Conservation (phyloP, 2,329 filamentous ascomycete species). For the Phoma sp. region DNA sequence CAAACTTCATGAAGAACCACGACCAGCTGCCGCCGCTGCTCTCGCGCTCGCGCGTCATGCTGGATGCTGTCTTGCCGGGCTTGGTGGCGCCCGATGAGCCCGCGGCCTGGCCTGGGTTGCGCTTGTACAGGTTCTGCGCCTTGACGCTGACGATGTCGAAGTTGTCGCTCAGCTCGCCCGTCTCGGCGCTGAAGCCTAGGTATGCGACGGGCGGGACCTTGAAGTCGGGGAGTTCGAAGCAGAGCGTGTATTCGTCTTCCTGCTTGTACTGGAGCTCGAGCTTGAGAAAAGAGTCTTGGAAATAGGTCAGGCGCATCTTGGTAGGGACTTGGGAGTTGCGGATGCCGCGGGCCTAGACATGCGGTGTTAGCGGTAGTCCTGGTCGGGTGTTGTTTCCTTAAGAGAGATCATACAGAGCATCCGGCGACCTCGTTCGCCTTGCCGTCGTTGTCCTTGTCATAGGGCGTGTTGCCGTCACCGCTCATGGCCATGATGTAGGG, state of each 20-base stretch:
- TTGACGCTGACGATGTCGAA: slow-evolving; percentile 92
- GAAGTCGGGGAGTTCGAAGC: slow-evolving; percentile 74
- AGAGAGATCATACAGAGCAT: slow-evolving; percentile 70
- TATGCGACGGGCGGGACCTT: slow-evolving; percentile 77
- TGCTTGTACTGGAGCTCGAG: slow-evolving; percentile 94
- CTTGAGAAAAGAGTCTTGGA: slow-evolving; percentile 90
- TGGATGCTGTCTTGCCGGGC: slow-evolving; percentile 26
- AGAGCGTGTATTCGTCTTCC: slow-evolving; percentile 85
- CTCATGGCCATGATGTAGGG: slow-evolving; percentile 99
- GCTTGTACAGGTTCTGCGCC: slow-evolving; percentile 86
- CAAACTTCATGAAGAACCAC: slow-evolving; percentile 80
- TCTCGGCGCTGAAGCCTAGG: slow-evolving; percentile 78
- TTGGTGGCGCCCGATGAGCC: slow-evolving; percentile 9
- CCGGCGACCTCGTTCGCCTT: slow-evolving; percentile 92
- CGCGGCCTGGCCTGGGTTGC: slow-evolving; percentile 31
- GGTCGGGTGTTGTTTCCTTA: too few relatives aligned
- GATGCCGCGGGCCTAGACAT: slow-evolving; percentile 74
- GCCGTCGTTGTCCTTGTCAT: slow-evolving; percentile 94
- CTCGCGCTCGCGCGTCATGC: slow-evolving; percentile 56
- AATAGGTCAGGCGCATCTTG: slow-evolving; percentile 89
- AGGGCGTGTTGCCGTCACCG: slow-evolving; percentile 85
- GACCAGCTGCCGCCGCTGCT: slow-evolving; percentile 62
- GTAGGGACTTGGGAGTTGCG: slow-evolving; percentile 76
- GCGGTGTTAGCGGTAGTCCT: slow-evolving; percentile 10
- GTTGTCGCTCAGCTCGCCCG: slow-evolving; percentile 95